Evolutionary conservation across 495 filamentous ascomycete species (phyloP).

Genomic region (Wilcoxina mikolae): DNA sequence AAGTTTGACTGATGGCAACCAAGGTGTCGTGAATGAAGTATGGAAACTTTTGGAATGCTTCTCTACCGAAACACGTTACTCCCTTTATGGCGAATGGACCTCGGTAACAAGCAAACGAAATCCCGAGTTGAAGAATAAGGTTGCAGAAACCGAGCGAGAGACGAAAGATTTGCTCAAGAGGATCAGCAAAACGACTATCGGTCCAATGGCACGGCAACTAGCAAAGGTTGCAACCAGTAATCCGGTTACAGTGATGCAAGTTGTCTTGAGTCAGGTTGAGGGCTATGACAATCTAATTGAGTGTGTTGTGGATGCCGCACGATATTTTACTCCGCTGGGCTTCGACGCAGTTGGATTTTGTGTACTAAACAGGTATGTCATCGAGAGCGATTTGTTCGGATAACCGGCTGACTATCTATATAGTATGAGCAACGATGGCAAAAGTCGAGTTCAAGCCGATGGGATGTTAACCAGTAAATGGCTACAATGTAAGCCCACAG

Average conservation of each 20-base stretch:
- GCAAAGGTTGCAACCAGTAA: slow-evolving; percentile 76
- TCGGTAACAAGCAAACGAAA: slow-evolving; percentile 46
- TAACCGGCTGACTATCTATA: slow-evolving; percentile 30
- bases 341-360: slow-evolving; percentile 60
- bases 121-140: slow-evolving; percentile 64
- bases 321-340: slow-evolving; percentile 79
- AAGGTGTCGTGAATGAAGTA: slow-evolving; percentile 67
- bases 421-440: slow-evolving; percentile 40
- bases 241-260: slow-evolving; percentile 80
- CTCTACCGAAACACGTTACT: slow-evolving; percentile 61
- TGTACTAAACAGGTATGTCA: slow-evolving; percentile 41
- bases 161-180: slow-evolving; percentile 72
- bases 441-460: slow-evolving; percentile 62
- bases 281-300: slow-evolving; percentile 85
- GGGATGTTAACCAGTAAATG: slow-evolving; percentile 80
- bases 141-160: slow-evolving; percentile 57
- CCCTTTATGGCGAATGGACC: slow-evolving; percentile 87
- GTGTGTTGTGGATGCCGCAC: slow-evolving; percentile 78
- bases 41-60: slow-evolving; percentile 68
- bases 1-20: slow-evolving; percentile 67
- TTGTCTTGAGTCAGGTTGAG: slow-evolving; percentile 75
- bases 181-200: slow-evolving; percentile 69
- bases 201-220: slow-evolving; percentile 64
- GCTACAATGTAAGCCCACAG: slow-evolving; percentile 38
- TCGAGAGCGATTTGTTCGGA: too few species aligned